Evolutionary conservation across 768 basidiomycete genomes (phyloP).

Genomic region (Suillus paluster): DNA sequence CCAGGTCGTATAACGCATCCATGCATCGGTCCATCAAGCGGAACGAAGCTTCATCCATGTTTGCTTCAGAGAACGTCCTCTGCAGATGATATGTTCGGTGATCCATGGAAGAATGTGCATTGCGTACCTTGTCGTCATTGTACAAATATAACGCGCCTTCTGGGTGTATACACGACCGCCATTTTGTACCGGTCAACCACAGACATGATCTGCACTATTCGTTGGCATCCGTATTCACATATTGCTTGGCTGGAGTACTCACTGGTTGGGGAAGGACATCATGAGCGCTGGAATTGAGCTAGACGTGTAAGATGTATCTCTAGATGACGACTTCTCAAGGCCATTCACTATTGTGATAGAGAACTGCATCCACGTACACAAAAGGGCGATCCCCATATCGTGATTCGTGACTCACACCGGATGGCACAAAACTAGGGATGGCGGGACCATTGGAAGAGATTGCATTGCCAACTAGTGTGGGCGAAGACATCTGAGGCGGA

Average conservation of each 20-base stretch:
- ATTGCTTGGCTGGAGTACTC: background rate
- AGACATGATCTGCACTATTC: background rate
- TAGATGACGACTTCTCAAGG: background rate
- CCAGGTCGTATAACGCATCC: background rate
- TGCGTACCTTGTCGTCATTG: constrained; percentile 42
- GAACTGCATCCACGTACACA: background rate
- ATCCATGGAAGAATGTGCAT: too few relatives aligned
- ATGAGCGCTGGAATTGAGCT: background rate
- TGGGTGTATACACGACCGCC: constrained; percentile 40
- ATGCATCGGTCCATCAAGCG: background rate
- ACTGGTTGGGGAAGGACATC: background rate
- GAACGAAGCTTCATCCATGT: background rate
- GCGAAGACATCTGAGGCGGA: background rate
- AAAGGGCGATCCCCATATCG: background rate
- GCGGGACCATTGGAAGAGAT: background rate
- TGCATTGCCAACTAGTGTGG: background rate
- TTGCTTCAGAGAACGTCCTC: constrained; percentile 4
- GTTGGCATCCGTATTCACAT: background rate
- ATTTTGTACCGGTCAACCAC: background rate
- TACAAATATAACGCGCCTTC: constrained; percentile 61
- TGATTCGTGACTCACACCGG: background rate
- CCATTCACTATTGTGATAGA: background rate
- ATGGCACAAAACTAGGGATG: background rate
- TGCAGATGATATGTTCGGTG: background rate
- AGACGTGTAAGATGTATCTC: background rate